Base-by-base conservation (phyloP, 352 stramenopile species). In the Globisporangium recalcitrans region DNA sequence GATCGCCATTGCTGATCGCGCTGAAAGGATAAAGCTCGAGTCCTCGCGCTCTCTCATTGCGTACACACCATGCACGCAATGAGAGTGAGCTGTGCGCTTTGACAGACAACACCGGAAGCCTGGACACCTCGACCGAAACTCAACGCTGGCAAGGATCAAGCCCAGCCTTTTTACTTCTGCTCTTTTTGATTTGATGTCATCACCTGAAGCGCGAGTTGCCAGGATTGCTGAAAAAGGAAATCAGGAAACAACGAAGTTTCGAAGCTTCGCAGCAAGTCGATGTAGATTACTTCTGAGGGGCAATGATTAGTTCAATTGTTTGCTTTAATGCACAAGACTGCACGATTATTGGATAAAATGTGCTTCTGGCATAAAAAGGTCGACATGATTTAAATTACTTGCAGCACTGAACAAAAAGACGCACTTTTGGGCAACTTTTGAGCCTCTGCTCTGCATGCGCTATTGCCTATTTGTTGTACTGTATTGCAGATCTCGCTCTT, bases 401-500 rank as follows among this genome's bases (percentile, higher is more conserved):
- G 16, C 38, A 46, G 38, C 38, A 16, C 38, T 6, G 7, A 16
- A 46, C 38, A 46, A 46, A 46, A 46, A 46, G 38, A 46, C 38
- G 38, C 38, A 46, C 11, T 46, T 46, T 46, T 46, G 38, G 16
- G 27, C n/a, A n/a, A n/a, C 2, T 46, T 11, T 40, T 19, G 1
- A 11, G 34, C 34, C 38, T 36, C 36, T 31, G 34, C 24, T 8
- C 46, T 53, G 47, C 9, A 21, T 54, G 38, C 14, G 14, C 13
- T 44, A 10, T 54, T 36, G 46, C 47, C 24, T 52, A 11, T 31
- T 31, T 31, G 2, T 5, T 52, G 21, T 34, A 46, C 47, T 53
- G 47, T 54, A 34, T 53, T 34, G 26, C 48, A 54, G 48, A 54
- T 54, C 48, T 54, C 48, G 48, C 48, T 54, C 26, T 22, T 14